Percentiles rank a stretch among this genome's conserved stretches.
Conservation (phyloP, 495 filamentous ascomycete species). For the Tetracladium marchalianum region DNA sequence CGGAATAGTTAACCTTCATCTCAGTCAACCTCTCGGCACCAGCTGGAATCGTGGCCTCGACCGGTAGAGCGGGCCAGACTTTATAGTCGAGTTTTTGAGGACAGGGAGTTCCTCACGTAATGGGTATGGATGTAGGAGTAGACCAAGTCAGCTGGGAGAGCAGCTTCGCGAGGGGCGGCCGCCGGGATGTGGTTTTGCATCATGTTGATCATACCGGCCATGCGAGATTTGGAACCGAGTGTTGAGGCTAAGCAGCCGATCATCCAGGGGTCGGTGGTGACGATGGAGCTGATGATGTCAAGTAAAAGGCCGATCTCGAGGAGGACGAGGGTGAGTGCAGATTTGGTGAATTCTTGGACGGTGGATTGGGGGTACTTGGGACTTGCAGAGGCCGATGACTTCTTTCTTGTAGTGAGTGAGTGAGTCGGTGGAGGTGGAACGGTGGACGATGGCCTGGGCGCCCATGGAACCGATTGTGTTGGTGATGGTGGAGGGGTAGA, state of each 20-base stretch:
- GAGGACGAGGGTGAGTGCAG: conserved; percentile 27
- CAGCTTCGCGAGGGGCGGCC: conserved; percentile 25
- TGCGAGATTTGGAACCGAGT: conserved; percentile 27
- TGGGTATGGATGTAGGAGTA: conserved; percentile 23
- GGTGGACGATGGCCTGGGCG: conserved; percentile 28
- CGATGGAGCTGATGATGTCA: conserved; percentile 41
- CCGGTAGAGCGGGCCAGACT: conserved; percentile 15
- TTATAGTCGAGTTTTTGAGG: conserved; percentile 10
- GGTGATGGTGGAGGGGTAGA: conserved; percentile 27
- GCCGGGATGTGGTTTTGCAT: conserved; percentile 30
- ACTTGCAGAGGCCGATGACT: conserved; percentile 18
- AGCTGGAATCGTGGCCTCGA: conserved; percentile 6
- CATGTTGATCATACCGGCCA: conserved; percentile 31
- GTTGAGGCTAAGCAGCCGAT: conserved; percentile 24
- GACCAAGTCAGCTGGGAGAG: conserved; percentile 24
- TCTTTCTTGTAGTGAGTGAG: conserved; percentile 27
- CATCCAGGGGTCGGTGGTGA: conserved; percentile 34
- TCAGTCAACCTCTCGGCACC: conserved; percentile 7
- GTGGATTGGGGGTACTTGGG: conserved; percentile 12
- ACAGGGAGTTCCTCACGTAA: conserved; percentile 20
- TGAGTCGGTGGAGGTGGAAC: conserved; percentile 23
- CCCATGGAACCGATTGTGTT: conserved; percentile 25
- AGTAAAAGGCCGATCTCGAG: conserved; percentile 48
- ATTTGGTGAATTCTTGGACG: conserved; percentile 23
- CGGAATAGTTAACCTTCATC: conserved; percentile 16